These are phyloP conservation scores for Exophiala sideris DNA, from an alignment of 2,329 filamentous ascomycete species.

Conservation along the genomic window DNA sequence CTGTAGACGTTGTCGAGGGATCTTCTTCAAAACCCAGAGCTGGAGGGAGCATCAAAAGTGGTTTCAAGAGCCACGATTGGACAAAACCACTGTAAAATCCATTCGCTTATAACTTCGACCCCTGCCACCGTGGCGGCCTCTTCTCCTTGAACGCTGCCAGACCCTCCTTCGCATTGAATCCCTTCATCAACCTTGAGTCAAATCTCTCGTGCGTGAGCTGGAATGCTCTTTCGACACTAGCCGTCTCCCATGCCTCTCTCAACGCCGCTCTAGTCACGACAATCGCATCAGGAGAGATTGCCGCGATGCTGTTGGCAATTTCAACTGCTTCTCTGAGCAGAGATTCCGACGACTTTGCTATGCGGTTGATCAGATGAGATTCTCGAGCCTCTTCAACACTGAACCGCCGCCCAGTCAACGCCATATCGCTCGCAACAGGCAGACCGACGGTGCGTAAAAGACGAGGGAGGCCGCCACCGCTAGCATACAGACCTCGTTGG, in stretches of 20 bases:
- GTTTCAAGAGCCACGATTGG: too few relatives aligned
- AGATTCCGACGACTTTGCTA: constrained; percentile 24
- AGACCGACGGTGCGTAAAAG: constrained; percentile 61
- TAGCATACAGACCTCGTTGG: constrained; percentile 64
- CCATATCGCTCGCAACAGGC: constrained; percentile 68
- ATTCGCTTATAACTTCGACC: constrained; percentile 39
- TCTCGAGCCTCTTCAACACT: constrained; percentile 55
- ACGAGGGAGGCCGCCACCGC: constrained; percentile 68
- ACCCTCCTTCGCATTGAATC: constrained; percentile 70
- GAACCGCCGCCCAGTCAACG: constrained; percentile 61
- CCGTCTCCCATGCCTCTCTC: constrained; percentile 66
- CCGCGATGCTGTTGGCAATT: constrained; percentile 59
- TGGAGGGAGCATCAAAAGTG: too few relatives aligned
- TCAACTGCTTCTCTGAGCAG: constrained; percentile 7
- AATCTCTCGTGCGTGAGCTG: constrained; percentile 33
- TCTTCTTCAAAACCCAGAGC: too few relatives aligned
- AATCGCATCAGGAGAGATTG: constrained; percentile 69
- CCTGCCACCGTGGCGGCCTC: constrained; percentile 64
- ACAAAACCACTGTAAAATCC: too few relatives aligned
- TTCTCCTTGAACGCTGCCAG: constrained; percentile 73
- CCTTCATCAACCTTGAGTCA: not conserved
- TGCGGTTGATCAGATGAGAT: constrained; percentile 62
- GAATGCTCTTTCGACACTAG: constrained; percentile 62
- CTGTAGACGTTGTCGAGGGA: too few relatives aligned
- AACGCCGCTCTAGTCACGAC: constrained; percentile 68